Evolutionary conservation across 78 protist species (phyloP).

Genomic region (slime mould (Dictyostelium discoideum)): dicty_2.7 NC_007089.4:4603501-4604000

Average conservation of each 20-base stretch:
- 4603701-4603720: not conserved
- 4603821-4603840: not conserved
- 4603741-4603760: too few species aligned
- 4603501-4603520: not conserved
- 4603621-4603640: too few species aligned
- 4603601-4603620: too few species aligned
- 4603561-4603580: not conserved
- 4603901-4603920: conserved; percentile 56
- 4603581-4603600: not conserved
- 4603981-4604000: conserved; percentile 67
- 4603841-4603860: not conserved
- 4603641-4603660: not conserved
- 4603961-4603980: conserved; percentile 46
- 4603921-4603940: conserved; percentile 82
- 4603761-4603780: not conserved
- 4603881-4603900: not conserved
- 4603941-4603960: conserved; percentile 70
- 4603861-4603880: not conserved
- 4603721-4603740: not conserved
- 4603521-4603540: conserved; percentile 10
- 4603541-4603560: conserved; percentile 13
- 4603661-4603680: too few species aligned
- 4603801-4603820: not conserved
- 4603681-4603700: too few species aligned
- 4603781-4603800: not conserved